Evolutionary conservation across 2,329 filamentous ascomycete genomes (phyloP), one percentile per base, ranked within the genome.

Genomic region (Raffaelea albimanens): DNA sequence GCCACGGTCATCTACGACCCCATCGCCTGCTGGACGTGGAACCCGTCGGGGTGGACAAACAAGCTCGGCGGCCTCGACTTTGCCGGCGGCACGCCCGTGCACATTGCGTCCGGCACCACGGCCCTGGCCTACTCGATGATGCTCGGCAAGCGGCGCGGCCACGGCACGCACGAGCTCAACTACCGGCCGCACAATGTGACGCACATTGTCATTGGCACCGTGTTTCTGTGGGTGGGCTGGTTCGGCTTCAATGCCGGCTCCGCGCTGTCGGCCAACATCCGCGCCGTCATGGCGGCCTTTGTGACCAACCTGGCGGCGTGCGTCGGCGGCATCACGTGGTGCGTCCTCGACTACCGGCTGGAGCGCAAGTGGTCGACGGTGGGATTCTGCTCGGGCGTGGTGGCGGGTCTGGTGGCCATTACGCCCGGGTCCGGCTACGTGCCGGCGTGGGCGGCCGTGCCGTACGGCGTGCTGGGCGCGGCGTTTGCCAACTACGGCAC

Each of bases 1-100:
- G 76, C 84, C 1, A 95, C 89, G 5, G 61, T 95, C 50, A 85
- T 95, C 61, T 95, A 95, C 66, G 88, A 95, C 58, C 85, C 88
- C 2, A 89, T 95, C 61, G 89, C 89, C 41, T 95, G 88, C 75
- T 95, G 89, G 89, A 94, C 87, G 9, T 95, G 89, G 89, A 95
- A 95, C 62, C 66, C 85, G 1, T 70, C 71, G 29, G 89, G 89
- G 20, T 95, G 89, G 89, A 80, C 83, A 13, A 85, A 76, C 65
- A 73, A 78, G 55, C 76, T 94, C 67, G 88, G 88, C 42, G 87
- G 85, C 23, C 75, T 94, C 40, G 89, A 95, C 66, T 95, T 93
- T 59, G 89, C 89, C 20, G 88, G 89, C 53, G 89, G 89, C 58
- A 94, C 88, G 2, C 89, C 89, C 0, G 89, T 95, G 46, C 89